Base-by-base conservation (phyloP, 2,329 filamentous ascomycete species). In the Lachnellula subtilissima region DNA sequence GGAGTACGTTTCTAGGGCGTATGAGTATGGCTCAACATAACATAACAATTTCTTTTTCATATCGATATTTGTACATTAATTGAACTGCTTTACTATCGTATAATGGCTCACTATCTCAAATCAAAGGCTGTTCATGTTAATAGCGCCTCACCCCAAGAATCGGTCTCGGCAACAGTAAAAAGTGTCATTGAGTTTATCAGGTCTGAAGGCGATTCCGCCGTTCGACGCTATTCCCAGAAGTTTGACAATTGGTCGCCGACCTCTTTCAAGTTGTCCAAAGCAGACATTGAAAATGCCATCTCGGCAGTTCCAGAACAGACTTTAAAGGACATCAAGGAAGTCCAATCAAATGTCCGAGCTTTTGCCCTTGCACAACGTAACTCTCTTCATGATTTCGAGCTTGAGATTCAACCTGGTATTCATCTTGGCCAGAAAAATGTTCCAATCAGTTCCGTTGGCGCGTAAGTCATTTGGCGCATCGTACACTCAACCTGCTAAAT, bases 201-300 rank as follows among this genome's bases (percentile, higher is more conserved):
- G 0, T 53, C 56, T 4, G 72, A 77, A 22, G 78, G 79, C 3
- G 78, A 82, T 55, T 58, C 63, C 1, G 78, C 79, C 0, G 77
- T 82, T 4, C 70, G 76, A 2, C 63, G 61, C 1, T 81, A 80
- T 64, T 78, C 75, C 1, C 73, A 79, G 52, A 77, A 79, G 58
- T 82, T 82, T 55, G 79, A 82, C 64, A 76, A 76, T 55, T 82
- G 79, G 79, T 72, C 72, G 1, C 79, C 78, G 0, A 37, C 64
- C 0, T 74, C 72, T 1, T 82, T 80, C 70, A 77, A 74, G 57
- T 73, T 82, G 3, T 78, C 76, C 0, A 53, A 66, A 2, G 61
- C 61, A 1, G 70, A 80, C 17, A 80, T 81, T 40, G 65, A 76
- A 11, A 66, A 72, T 1, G 70, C 72, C 39, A 76, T 81, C n/a